A percentile compares a stretch with the other conserved stretches of the same genome.
Conservation (phyloP, 805 yeast genomes). For the Ogataea ganodermae region DNA sequence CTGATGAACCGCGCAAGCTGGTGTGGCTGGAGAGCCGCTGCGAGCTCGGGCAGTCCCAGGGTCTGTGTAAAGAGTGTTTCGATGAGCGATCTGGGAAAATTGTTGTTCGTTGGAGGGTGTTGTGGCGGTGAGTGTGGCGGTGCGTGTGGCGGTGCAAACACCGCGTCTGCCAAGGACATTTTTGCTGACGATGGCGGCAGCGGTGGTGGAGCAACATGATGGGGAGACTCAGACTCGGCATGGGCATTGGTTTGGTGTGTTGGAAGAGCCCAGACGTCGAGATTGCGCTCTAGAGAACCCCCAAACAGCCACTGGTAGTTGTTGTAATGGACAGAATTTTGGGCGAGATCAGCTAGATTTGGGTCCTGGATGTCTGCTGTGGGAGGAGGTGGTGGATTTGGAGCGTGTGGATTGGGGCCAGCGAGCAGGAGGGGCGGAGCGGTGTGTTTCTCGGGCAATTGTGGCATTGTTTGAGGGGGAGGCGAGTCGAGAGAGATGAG, state of each 20-base stretch:
- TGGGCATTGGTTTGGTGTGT: too few relatives aligned
- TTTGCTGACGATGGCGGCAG: not conserved
- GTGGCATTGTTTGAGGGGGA: not conserved
- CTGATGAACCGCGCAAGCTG: slow-evolving; percentile 25
- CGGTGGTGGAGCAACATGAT: not conserved
- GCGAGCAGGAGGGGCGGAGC: not conserved
- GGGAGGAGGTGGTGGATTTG: not conserved
- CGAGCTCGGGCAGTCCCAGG: slow-evolving; percentile 2
- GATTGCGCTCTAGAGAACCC: not conserved
- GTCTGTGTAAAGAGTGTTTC: slow-evolving; percentile 3
- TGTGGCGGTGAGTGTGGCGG: not conserved
- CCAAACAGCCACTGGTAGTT: slow-evolving; percentile 18
- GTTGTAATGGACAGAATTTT: not conserved
- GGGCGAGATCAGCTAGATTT: not conserved
- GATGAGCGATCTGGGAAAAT: not conserved
- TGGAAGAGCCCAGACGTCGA: not conserved
- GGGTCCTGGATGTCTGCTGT: not conserved
- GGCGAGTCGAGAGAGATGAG: not conserved
- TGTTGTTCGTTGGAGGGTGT: not conserved
- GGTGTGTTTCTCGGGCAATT: not conserved
- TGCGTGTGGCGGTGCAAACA: not conserved
- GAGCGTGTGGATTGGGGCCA: not conserved
- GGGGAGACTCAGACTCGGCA: not conserved
- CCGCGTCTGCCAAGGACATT: not conserved
- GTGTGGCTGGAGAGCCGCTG: slow-evolving; percentile 5